Conservation (phyloP, 2,329 filamentous ascomycete species). For the Plectosphaerella cucumerina region DNA sequence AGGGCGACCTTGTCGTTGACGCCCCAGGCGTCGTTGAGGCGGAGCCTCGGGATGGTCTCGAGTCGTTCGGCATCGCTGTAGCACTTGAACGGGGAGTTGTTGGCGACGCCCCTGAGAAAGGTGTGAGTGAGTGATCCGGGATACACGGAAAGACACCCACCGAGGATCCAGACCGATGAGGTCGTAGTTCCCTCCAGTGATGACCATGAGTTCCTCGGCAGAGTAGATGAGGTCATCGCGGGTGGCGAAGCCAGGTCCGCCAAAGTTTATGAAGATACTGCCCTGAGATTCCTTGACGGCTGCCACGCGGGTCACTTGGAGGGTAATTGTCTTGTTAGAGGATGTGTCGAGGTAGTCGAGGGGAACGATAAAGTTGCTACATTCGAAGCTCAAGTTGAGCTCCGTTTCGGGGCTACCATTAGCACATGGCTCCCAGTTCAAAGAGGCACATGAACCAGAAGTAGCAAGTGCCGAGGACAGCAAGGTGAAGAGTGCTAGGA, state of each 20-base stretch:
- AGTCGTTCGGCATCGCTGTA: background rate
- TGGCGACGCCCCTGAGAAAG: background rate
- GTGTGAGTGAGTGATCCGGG: background rate
- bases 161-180: conserved; percentile 18
- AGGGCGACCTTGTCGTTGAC: conserved; percentile 4
- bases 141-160: background rate
- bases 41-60: background rate
- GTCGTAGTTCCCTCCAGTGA: conserved; percentile 14
- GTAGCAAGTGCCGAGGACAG: no score
- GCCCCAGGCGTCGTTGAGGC: conserved; percentile 1
- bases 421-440: no score
- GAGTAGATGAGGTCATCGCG: background rate
- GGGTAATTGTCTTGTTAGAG: conserved; percentile 19
- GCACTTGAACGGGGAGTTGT: background rate
- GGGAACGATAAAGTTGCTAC: conserved; percentile 30
- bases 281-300: conserved; percentile 25
- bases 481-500: no score
- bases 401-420: no score
- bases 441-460: no score
- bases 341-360: conserved; percentile 29
- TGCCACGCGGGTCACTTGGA: conserved; percentile 26
- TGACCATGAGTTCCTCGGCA: background rate
- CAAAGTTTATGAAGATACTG: conserved; percentile 34
- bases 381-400: conserved; percentile 18
- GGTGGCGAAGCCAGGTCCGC: conserved; percentile 23